Conservation (phyloP, 176 grass and related monocot species). For the bread wheat (Triticum aestivum) region DNA sequence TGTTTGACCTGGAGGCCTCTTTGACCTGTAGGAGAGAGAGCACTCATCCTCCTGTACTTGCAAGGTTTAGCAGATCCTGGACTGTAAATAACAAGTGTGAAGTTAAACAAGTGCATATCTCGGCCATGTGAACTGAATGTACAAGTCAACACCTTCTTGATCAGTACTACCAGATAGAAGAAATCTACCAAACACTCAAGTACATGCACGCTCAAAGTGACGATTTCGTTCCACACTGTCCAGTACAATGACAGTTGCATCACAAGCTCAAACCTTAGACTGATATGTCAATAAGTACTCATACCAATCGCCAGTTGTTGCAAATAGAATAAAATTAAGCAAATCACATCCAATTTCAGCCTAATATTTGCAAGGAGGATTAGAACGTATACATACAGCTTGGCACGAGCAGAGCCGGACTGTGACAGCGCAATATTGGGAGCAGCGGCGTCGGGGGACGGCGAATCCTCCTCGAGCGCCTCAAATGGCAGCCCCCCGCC, state of each 20-base stretch:
- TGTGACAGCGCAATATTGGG: constrained; percentile 63
- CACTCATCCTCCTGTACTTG: constrained; percentile 3
- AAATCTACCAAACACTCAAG: constrained; percentile 31
- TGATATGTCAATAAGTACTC: too few relatives aligned
- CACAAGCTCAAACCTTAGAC: too few relatives aligned
- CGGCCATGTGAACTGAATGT: too few relatives aligned
- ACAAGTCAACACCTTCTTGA: too few relatives aligned
- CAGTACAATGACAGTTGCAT: too few relatives aligned
- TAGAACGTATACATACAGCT: constrained; percentile 65
- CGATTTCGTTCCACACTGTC: neutral
- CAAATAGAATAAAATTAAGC: too few relatives aligned
- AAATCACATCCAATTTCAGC: neutral
- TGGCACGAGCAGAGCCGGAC: constrained; percentile 75
- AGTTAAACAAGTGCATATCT: constrained; percentile 15
- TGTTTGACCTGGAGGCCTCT: constrained; percentile 7
- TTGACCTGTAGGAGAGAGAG: too few relatives aligned
- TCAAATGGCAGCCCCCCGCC: too few relatives aligned
- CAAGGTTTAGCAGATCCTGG: constrained; percentile 21
- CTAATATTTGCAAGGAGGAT: neutral
- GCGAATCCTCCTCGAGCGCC: too few relatives aligned
- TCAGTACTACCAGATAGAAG: neutral
- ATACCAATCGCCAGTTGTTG: too few relatives aligned
- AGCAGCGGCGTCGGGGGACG: too few relatives aligned
- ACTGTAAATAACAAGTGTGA: constrained; percentile 5
- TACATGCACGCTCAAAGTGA: constrained; percentile 19